Evolutionary conservation across 2,329 filamentous ascomycete species (phyloP).

Genomic region (Pseudopithomyces maydicus): DNA sequence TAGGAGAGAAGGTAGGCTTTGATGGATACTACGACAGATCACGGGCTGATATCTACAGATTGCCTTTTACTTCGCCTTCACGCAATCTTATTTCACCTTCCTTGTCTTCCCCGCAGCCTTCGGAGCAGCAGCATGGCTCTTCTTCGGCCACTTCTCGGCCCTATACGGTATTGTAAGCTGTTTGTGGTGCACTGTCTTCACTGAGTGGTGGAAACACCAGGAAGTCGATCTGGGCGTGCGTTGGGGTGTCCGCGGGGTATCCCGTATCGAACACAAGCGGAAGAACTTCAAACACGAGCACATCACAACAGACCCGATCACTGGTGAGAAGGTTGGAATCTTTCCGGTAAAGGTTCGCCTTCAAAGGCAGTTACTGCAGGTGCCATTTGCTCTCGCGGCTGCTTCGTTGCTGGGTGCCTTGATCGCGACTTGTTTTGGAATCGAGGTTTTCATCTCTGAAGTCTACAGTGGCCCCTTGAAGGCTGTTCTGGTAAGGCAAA

Average conservation of each 20-base stretch:
- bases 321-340: slow-evolving; percentile 75
- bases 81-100: slow-evolving; percentile 88
- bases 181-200: slow-evolving; percentile 85
- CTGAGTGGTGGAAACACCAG: slow-evolving; percentile 96
- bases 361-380: slow-evolving; percentile 75
- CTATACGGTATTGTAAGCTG: slow-evolving; percentile 78
- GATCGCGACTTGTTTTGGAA: slow-evolving; percentile 84
- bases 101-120: slow-evolving; percentile 80
- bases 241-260: slow-evolving; percentile 88
- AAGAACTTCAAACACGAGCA: slow-evolving; percentile 80
- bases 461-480: slow-evolving; percentile 91
- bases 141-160: slow-evolving; percentile 84
- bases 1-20: slow-evolving; percentile 52
- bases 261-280: slow-evolving; percentile 76
- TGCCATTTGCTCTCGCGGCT: slow-evolving; percentile 82
- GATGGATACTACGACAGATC: too few relatives aligned
- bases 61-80: slow-evolving; percentile 94
- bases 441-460: slow-evolving; percentile 95
- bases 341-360: slow-evolving; percentile 80
- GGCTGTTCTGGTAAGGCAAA: slow-evolving; percentile 71
- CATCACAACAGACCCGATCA: slow-evolving; percentile 77
- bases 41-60: slow-evolving; percentile 56
- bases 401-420: slow-evolving; percentile 75
- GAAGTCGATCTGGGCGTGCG: slow-evolving; percentile 83
- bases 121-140: slow-evolving; percentile 76